phyloP scores from a whole-genome alignment of 495 filamentous ascomycete genomes.

The Astrocystis sublimbata region DNA sequence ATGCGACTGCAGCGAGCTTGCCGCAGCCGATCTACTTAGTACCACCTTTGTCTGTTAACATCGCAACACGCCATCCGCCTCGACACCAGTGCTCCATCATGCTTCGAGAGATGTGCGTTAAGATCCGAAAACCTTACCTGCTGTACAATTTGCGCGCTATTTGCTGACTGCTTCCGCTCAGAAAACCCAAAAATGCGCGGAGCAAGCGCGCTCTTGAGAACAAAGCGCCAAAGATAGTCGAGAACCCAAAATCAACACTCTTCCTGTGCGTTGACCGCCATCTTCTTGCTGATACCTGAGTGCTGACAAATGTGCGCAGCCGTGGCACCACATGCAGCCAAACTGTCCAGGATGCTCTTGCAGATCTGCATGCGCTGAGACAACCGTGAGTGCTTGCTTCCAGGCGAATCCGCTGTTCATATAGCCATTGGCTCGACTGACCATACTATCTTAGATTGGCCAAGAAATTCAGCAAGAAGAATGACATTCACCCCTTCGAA shows the following conservation, averaged over 20 bases:
- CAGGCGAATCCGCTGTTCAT: neutral
- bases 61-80: neutral
- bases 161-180: neutral
- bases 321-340: slow-evolving; percentile 79
- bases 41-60: neutral
- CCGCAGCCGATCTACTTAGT: no score
- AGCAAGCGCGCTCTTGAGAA: slow-evolving; percentile 91
- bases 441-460: slow-evolving; percentile 43
- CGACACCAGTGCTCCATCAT: neutral
- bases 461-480: slow-evolving; percentile 93
- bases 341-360: slow-evolving; percentile 73
- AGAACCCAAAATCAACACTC: slow-evolving; percentile 84
- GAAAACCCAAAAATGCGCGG: slow-evolving; percentile 88
- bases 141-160: neutral
- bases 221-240: slow-evolving; percentile 80
- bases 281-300: neutral
- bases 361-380: slow-evolving; percentile 79
- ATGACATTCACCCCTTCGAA: slow-evolving; percentile 90
- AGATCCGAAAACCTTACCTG: no score
- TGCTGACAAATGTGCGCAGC: slow-evolving; percentile 19
- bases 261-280: slow-evolving; percentile 55
- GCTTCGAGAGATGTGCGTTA: slow-evolving; percentile 22
- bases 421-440: neutral
- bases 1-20: slow-evolving; percentile 8
- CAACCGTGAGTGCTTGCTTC: slow-evolving; percentile 49